Conservation (phyloP, 2,329 filamentous ascomycete genomes). For the Venturia oleaginea region DNA sequence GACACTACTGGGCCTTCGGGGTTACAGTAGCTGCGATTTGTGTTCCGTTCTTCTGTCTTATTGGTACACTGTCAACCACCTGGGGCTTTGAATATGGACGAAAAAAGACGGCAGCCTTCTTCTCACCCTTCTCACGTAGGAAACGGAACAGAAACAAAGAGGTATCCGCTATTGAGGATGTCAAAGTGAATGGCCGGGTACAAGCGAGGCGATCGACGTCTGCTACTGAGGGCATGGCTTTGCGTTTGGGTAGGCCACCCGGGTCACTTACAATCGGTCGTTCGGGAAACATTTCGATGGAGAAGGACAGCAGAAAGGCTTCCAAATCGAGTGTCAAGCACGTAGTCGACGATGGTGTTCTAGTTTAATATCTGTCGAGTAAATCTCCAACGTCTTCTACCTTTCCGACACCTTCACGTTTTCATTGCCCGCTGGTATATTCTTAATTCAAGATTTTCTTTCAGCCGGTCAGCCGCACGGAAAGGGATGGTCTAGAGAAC, state of each 20-base stretch:
- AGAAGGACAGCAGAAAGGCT: background rate
- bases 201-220: constrained; percentile 15
- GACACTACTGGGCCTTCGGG: constrained; percentile 30
- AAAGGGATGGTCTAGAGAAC: too few relatives aligned
- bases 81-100: background rate
- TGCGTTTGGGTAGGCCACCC: background rate
- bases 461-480: too few relatives aligned
- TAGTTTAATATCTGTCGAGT: background rate
- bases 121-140: background rate
- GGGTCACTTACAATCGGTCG: background rate
- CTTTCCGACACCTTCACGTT: too few relatives aligned
- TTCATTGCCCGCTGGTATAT: too few relatives aligned
- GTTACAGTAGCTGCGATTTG: constrained; percentile 25
- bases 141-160: background rate
- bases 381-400: too few relatives aligned
- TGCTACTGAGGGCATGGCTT: background rate
- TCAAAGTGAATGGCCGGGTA: background rate
- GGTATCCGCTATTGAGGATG: background rate
- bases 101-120: background rate
- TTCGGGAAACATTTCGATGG: background rate
- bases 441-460: too few relatives aligned
- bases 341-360: background rate
- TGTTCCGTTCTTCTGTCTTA: background rate
- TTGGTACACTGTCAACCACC: background rate
- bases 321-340: background rate